Percentiles rank a stretch among this genome's conserved stretches.
Conservation (phyloP, 1,139 yeast genomes). For the Candida pseudoviswanathii region DNA sequence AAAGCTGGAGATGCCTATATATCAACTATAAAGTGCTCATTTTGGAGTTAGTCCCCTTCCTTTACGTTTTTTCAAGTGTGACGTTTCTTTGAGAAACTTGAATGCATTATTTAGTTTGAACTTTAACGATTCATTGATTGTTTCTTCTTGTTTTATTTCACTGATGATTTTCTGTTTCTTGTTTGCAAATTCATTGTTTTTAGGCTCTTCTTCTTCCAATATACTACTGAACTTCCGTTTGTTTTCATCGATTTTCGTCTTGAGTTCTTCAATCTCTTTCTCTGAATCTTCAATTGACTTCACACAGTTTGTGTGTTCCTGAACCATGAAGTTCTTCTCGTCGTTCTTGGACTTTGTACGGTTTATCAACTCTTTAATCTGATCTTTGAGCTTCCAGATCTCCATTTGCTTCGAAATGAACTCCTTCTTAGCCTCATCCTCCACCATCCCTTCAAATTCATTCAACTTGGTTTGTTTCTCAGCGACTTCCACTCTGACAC, state of each 20-base stretch:
- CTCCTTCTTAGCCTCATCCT: constrained; percentile 18
- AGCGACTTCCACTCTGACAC: constrained; percentile 22
- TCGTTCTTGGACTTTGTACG: constrained; percentile 38
- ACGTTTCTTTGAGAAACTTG: constrained; percentile 41
- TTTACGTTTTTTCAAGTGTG: constrained; percentile 47
- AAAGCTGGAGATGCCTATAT: constrained; percentile 76
- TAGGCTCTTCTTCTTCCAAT: constrained; percentile 25
- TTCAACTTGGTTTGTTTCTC: constrained; percentile 19
- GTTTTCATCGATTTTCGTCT: constrained; percentile 27
- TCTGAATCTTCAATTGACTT: constrained; percentile 56
- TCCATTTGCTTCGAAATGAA: constrained; percentile 32
- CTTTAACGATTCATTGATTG: constrained; percentile 25
- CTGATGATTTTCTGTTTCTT: constrained; percentile 24
- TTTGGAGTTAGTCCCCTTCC: constrained; percentile 44
- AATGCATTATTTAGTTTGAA: constrained; percentile 38
- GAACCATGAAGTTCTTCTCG: constrained; percentile 67
- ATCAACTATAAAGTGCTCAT: constrained; percentile 35
- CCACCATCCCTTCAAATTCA: constrained; percentile 18
- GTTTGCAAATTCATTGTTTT: constrained; percentile 23
- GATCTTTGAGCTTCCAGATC: constrained; percentile 42
- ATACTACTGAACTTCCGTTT: constrained; percentile 32
- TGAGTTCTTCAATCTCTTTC: constrained; percentile 37
- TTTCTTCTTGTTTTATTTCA: constrained; percentile 20
- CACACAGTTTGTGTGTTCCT: constrained; percentile 64
- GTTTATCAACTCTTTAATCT: constrained; percentile 39